Evolutionary conservation across 2,329 filamentous ascomycete genomes (phyloP), one percentile per base, ranked within the genome.

Genomic region (Colletotrichum sp.): DNA sequence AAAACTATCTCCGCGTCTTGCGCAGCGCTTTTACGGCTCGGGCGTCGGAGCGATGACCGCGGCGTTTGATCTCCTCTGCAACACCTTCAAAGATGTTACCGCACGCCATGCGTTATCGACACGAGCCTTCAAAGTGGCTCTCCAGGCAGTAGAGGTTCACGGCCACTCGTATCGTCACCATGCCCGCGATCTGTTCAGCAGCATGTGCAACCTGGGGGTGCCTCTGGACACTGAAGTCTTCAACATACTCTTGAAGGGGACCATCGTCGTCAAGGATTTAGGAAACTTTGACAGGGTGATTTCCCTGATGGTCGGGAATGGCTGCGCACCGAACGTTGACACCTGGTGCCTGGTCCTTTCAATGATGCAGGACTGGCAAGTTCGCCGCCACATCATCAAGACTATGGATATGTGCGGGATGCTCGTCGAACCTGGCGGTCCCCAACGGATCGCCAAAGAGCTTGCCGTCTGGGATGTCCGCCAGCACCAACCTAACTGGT

Each of bases 321-420:
- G 83, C 64, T 83, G 85, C 60, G 76, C 78, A 32, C 87, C 89
- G 6, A 86, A 89, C 64, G 79, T 86, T 4, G 80, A 81, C 18
- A 90, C 89, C 0, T 91, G 89, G 89, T 78, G 87, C 4, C 82
- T 87, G 6, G 88, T 90, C 74, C 81, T 91, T 21, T 81, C 83
- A n/a, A 83, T 90, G 60, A 89, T 94, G 73, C 89, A 91, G 81
- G 89, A 89, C 13, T 92, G 93, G 80, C 88, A 90, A n/a, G 86
- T 88, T 66, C 84, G 85, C 68, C 85, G 86, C 28, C 86, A 88
- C 77, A 82, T 89, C 34, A 80, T 90, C 34, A 84, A 85, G 14
- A 83, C 83, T 72, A 90, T 91, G 88, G 83, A 87, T 71, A 81
- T 84, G 43, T 82, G 85, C 21, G 86, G 86, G 28, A 82, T 90